Percentiles rank a stretch among this genome's conserved stretches.
phyloP scores from a whole-genome alignment of 1,139 yeast species.

The Saccharomyces uvarum region DNA sequence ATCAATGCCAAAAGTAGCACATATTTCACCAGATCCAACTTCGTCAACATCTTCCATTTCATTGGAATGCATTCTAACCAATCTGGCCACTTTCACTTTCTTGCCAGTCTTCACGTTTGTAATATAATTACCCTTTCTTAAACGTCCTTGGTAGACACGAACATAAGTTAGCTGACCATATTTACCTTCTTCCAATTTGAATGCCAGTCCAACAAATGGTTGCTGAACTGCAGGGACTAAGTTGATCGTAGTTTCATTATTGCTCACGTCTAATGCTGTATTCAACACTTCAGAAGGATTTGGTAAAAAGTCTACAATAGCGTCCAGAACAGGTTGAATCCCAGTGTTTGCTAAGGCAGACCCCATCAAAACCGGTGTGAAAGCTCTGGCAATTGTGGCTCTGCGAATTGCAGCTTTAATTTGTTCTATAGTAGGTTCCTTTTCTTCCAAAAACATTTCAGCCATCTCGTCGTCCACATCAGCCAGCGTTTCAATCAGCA shows the following conservation, averaged over 20 bases:
- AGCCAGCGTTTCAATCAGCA: conserved; percentile 86
- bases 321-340: conserved; percentile 88
- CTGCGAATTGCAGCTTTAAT: conserved; percentile 85
- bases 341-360: conserved; percentile 95
- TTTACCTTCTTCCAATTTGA: conserved; percentile 95
- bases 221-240: conserved; percentile 64
- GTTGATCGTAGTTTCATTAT: conserved; percentile 64
- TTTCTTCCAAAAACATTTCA: conserved; percentile 82
- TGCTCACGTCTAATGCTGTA: conserved; percentile 73
- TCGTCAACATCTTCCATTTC: conserved; percentile 97
- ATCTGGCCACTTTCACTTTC: conserved; percentile 86
- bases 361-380: conserved; percentile 98
- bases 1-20: conserved; percentile 98
- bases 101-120: conserved; percentile 88
- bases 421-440: conserved; percentile 76
- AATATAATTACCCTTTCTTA: conserved; percentile 84
- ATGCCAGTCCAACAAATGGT: conserved; percentile 93
- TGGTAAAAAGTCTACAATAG: conserved; percentile 92
- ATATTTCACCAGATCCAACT: conserved; percentile 95
- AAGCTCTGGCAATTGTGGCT: conserved; percentile 91
- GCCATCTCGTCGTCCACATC: conserved; percentile 98
- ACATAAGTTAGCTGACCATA: conserved; percentile 95
- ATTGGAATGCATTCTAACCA: conserved; percentile 97
- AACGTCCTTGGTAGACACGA: conserved; percentile 92
- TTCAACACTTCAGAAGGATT: conserved; percentile 89